Percentiles rank a stretch among this genome's conserved stretches.
phyloP scores from a whole-genome alignment of 2,329 filamentous ascomycete species.

The Elsinoe perseae region DNA sequence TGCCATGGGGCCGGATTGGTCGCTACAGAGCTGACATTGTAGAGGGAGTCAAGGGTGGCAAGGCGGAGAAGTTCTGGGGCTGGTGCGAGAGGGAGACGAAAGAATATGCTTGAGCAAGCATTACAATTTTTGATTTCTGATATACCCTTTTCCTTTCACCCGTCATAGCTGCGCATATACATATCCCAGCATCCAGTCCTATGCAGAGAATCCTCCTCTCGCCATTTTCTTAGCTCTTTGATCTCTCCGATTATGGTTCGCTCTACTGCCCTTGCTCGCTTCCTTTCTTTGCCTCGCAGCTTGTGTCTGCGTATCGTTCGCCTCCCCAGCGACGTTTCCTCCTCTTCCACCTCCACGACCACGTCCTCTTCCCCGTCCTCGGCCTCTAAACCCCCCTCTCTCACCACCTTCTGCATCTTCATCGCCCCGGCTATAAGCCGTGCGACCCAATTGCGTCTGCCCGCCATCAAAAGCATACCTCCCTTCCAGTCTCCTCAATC shows the following conservation, averaged over 20 bases:
- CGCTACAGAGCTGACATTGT: constrained; percentile 25
- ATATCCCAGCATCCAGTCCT: not conserved
- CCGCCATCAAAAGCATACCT: constrained; percentile 60
- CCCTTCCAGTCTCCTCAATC: constrained; percentile 61
- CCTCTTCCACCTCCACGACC: constrained; percentile 35
- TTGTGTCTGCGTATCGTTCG: constrained; percentile 64
- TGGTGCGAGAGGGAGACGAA: constrained; percentile 34
- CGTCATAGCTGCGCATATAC: not conserved
- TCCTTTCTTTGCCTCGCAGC: constrained; percentile 68
- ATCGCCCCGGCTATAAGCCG: constrained; percentile 52
- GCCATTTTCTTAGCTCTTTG: constrained; percentile 56
- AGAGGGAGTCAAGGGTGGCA: constrained; percentile 26
- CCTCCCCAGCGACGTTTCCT: constrained; percentile 54
- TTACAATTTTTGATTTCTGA: not conserved
- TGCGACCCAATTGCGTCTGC: constrained; percentile 58
- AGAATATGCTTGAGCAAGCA: constrained; percentile 17
- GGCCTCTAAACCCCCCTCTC: constrained; percentile 37
- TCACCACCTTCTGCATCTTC: constrained; percentile 49
- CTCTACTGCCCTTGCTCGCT: constrained; percentile 68
- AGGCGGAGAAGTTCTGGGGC: constrained; percentile 33
- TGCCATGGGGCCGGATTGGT: constrained; percentile 24
- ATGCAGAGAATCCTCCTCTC: constrained; percentile 45
- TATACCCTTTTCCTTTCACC: constrained; percentile 1
- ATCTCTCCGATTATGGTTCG: constrained; percentile 81
- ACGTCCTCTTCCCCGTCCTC: constrained; percentile 43